Evolutionary conservation across 2,329 filamentous ascomycete genomes (phyloP).

Genomic region (Allantophomopsis cytisporea): DNA sequence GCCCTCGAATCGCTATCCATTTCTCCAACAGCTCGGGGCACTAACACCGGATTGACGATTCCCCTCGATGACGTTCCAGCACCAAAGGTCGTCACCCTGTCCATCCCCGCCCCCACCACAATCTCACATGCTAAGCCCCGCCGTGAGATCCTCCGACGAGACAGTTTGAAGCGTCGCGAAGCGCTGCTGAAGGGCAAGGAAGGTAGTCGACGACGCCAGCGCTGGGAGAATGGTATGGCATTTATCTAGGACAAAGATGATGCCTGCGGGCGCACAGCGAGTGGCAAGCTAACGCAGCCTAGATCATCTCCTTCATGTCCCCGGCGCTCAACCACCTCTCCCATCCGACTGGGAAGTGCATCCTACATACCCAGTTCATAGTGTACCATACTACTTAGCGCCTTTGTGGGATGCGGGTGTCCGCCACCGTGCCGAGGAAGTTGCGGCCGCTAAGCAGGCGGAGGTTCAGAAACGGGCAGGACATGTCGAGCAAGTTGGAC

Average conservation of each 20-base stretch:
- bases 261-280: not conserved
- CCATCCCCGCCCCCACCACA: constrained; percentile 19
- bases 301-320: constrained; percentile 82
- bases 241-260: not conserved
- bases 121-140: constrained; percentile 33
- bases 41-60: constrained; percentile 55
- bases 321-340: constrained; percentile 70
- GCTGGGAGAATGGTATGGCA: constrained; percentile 83
- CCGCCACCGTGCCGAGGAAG: constrained; percentile 34
- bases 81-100: constrained; percentile 11
- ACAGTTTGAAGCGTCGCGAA: constrained; percentile 37
- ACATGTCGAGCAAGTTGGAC: constrained; percentile 27
- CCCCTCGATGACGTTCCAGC: constrained; percentile 48
- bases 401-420: constrained; percentile 65
- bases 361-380: constrained; percentile 66
- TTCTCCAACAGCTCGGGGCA: constrained; percentile 41
- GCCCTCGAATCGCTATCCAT: constrained; percentile 41
- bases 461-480: constrained; percentile 17
- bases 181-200: constrained; percentile 74
- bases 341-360: constrained; percentile 72
- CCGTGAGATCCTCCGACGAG: constrained; percentile 39
- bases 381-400: constrained; percentile 81
- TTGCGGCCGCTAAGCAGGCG: constrained; percentile 23
- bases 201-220: constrained; percentile 69
- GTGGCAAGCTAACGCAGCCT: constrained; percentile 2